Percentiles rank a stretch among this genome's conserved stretches.
These are phyloP conservation scores for Tetragonia tetragonoides DNA, from an alignment of 148 eudicot species.

Conservation along the genomic window DNA sequence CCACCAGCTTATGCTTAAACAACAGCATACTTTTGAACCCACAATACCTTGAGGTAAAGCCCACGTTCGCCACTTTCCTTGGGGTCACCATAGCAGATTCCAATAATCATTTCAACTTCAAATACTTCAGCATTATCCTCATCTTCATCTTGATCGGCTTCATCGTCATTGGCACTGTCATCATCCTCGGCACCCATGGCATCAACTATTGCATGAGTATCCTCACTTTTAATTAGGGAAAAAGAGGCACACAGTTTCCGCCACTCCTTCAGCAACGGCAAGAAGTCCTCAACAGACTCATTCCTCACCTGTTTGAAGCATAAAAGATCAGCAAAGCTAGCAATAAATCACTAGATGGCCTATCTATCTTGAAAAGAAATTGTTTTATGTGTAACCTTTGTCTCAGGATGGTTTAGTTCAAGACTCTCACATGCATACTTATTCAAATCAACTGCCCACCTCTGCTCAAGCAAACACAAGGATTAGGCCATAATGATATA, in stretches of 20 bases:
- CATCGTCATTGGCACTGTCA: constrained; percentile 30
- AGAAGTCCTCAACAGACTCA: constrained; percentile 67
- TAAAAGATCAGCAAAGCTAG: background rate
- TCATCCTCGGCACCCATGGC: constrained; percentile 22
- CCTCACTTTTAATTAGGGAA: constrained; percentile 28
- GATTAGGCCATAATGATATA: background rate
- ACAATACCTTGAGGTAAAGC: constrained; percentile 61
- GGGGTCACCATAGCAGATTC: constrained; percentile 70
- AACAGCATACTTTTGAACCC: background rate
- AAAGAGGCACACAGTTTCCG: constrained; percentile 43
- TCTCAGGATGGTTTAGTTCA: constrained; percentile 72
- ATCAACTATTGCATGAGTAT: constrained; percentile 19
- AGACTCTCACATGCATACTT: constrained; percentile 65
- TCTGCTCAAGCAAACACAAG: constrained; percentile 34
- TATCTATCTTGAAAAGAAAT: background rate
- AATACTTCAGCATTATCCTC: constrained; percentile 38
- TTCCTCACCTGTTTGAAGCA: constrained; percentile 53
- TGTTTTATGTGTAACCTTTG: constrained; percentile 38
- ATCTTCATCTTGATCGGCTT: constrained; percentile 26
- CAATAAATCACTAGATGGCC: background rate
- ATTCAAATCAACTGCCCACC: constrained; percentile 85
- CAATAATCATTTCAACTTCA: constrained; percentile 65
- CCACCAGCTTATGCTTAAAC: background rate
- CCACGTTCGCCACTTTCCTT: constrained; percentile 28
- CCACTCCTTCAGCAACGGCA: constrained; percentile 66